A percentile compares a stretch with the other conserved stretches of the same genome.
phyloP scores from a whole-genome alignment of 768 basidiomycete genomes.

The Chiua virens region DNA sequence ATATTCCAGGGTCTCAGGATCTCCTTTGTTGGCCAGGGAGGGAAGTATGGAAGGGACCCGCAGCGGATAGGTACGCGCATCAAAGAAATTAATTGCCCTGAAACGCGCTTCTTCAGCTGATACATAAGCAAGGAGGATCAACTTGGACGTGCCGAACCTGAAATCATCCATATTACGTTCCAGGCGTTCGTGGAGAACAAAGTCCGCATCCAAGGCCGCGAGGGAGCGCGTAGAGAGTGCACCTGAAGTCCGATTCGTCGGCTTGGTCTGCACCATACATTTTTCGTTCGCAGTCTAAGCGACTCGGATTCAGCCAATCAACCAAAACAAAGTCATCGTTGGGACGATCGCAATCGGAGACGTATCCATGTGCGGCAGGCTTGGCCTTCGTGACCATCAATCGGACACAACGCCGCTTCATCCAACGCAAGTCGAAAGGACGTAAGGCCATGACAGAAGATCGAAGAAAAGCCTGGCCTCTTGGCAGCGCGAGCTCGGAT shows the following conservation, averaged over 20 bases:
- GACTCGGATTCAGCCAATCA: background rate
- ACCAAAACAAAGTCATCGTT: slow-evolving; percentile 2
- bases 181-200: background rate
- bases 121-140: background rate
- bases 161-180: slow-evolving; percentile 16
- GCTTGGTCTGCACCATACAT: slow-evolving; percentile 17
- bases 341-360: slow-evolving; percentile 27
- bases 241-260: slow-evolving; percentile 3
- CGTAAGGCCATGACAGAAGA: background rate
- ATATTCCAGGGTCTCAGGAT: slow-evolving; percentile 24
- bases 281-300: slow-evolving; percentile 28
- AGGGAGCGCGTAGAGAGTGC: slow-evolving; percentile 6
- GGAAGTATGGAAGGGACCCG: background rate
- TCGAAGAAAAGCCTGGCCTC: no score
- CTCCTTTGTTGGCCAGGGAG: slow-evolving; percentile 18
- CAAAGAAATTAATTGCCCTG: slow-evolving; percentile 8
- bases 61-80: slow-evolving; percentile 27
- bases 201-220: background rate
- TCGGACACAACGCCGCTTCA: slow-evolving; percentile 21
- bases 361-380: slow-evolving; percentile 18
- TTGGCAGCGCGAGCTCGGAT: no score
- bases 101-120: slow-evolving; percentile 12
- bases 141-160: background rate
- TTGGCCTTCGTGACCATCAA: slow-evolving; percentile 22
- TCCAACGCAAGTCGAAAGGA: slow-evolving; percentile 11